Evolutionary conservation across 2,329 filamentous ascomycete species (phyloP).

Genomic region (Cladophialophora bantiana): DNA sequence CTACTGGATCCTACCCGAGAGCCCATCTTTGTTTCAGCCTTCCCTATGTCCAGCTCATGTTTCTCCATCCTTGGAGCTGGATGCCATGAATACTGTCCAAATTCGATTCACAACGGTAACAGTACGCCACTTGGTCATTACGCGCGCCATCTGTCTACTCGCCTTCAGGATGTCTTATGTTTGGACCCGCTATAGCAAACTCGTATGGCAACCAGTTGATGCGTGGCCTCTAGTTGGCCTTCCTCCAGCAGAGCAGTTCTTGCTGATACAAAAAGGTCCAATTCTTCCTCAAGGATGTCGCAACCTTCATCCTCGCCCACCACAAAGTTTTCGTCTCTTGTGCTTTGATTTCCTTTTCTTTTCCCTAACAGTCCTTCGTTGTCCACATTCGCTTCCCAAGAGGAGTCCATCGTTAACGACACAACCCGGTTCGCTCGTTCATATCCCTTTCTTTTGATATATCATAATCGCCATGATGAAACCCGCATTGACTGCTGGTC

Average conservation of each 20-base stretch:
- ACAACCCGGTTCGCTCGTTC: conserved; percentile 25
- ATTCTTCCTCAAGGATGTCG: background rate
- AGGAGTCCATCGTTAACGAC: conserved; percentile 26
- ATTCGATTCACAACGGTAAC: conserved; percentile 74
- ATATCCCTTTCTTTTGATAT: conserved; percentile 16
- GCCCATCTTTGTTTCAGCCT: conserved; percentile 29
- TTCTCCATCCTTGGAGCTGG: conserved; percentile 20
- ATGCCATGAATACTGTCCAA: conserved; percentile 72
- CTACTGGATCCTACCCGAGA: background rate
- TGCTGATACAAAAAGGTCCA: conserved; percentile 19
- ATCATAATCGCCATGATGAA: conserved; percentile 34
- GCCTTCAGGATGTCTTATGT: conserved; percentile 37
- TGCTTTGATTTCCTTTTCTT: conserved; percentile 51
- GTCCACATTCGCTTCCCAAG: conserved; percentile 29
- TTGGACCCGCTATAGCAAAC: conserved; percentile 13
- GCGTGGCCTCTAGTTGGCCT: conserved; percentile 10
- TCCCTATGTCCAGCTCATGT: conserved; percentile 18
- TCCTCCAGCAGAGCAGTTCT: background rate
- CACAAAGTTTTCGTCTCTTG: conserved; percentile 11
- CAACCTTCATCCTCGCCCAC: background rate
- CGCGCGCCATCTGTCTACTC: conserved; percentile 27
- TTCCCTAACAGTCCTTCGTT: conserved; percentile 46
- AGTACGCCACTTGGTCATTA: conserved; percentile 9
- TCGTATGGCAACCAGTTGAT: conserved; percentile 11
- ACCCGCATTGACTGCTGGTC: conserved; percentile 38